Conservation (phyloP, 345 rosid genomes). For the Stellera chamaejasme region DNA sequence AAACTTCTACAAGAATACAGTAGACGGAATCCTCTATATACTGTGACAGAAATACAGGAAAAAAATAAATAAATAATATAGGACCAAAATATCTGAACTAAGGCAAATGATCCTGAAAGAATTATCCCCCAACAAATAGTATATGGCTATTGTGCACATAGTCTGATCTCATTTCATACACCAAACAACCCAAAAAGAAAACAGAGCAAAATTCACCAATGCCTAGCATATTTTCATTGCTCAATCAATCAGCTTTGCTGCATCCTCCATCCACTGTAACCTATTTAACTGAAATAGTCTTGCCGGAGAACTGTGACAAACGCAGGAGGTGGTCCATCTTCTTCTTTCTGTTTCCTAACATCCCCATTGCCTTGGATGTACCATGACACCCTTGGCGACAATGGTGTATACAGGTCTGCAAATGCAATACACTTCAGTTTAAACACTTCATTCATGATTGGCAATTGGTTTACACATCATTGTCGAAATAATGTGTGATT, state of each 20-base stretch:
- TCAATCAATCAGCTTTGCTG: slow-evolving; percentile 1
- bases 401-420: slow-evolving; percentile 60
- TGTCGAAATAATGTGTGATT: too few relatives aligned
- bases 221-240: slow-evolving; percentile 1
- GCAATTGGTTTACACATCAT: too few relatives aligned
- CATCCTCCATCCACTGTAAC: neutral
- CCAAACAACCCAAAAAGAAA: neutral
- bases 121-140: neutral
- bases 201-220: slow-evolving; percentile 4
- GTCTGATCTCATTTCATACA: slow-evolving; percentile 8
- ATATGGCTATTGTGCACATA: neutral
- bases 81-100: neutral
- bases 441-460: too few relatives aligned
- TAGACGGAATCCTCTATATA: neutral
- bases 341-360: slow-evolving; percentile 52
- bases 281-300: slow-evolving; percentile 50
- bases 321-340: slow-evolving; percentile 36
- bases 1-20: neutral
- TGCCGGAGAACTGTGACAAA: slow-evolving; percentile 38
- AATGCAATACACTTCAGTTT: too few relatives aligned
- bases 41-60: slow-evolving; percentile 1
- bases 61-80: neutral
- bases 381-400: slow-evolving; percentile 66
- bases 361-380: slow-evolving; percentile 61
- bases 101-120: neutral